These are phyloP conservation scores for Viridothelium virens DNA, from an alignment of 495 filamentous ascomycete genomes.

Conservation along the genomic window DNA sequence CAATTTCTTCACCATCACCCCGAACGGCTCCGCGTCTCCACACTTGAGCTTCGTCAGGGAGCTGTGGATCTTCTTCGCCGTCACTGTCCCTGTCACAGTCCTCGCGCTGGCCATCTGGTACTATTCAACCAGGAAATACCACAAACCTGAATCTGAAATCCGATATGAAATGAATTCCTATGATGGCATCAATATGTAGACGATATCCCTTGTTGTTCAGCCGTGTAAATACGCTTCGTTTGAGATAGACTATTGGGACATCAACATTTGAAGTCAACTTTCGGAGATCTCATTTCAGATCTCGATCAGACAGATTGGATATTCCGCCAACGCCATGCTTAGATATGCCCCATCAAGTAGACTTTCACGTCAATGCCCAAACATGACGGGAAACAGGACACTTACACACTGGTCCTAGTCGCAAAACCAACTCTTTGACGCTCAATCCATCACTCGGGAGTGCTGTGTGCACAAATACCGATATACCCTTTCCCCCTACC, in stretches of 20 bases:
- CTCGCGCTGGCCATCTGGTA: not conserved
- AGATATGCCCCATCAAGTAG: not conserved
- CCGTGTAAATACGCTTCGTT: too few relatives aligned
- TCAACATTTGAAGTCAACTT: not conserved
- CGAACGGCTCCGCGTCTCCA: not conserved
- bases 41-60: not conserved
- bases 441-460: not conserved
- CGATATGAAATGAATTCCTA: not conserved
- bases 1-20: constrained; percentile 8
- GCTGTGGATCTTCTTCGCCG: constrained; percentile 6
- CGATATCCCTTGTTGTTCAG: too few relatives aligned
- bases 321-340: not conserved
- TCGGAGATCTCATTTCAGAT: not conserved
- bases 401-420: not conserved
- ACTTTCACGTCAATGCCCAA: not conserved
- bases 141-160: not conserved
- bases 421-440: constrained; percentile 21
- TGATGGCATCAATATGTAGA: not conserved
- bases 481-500: constrained; percentile 24
- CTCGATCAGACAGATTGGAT: not conserved
- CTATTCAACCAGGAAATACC: not conserved
- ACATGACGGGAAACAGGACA: not conserved
- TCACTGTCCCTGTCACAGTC: not conserved
- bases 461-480: not conserved
- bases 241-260: not conserved